A percentile compares a stretch with the other conserved stretches of the same genome.
phyloP scores from a whole-genome alignment of 176 grass and related monocot genomes.

The barley (Hordeum vulgare) region DNA sequence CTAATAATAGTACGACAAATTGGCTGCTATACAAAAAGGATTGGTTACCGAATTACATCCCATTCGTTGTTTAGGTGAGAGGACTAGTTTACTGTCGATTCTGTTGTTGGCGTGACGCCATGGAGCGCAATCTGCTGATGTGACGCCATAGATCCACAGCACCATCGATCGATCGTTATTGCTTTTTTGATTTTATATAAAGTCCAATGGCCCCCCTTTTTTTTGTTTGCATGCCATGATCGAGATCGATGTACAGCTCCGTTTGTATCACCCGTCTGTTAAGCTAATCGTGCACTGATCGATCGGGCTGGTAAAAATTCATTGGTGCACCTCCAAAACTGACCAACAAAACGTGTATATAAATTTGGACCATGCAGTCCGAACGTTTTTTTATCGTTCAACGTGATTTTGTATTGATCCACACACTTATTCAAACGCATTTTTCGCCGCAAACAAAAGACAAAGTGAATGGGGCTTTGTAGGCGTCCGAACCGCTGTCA shows the following conservation, averaged over 20 bases:
- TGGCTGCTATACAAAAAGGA: not conserved
- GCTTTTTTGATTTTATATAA: not conserved
- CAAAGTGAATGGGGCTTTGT: too few relatives aligned
- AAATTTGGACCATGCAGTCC: too few relatives aligned
- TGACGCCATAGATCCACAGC: not conserved
- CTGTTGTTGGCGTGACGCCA: not conserved
- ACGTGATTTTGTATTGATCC: too few relatives aligned
- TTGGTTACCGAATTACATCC: slow-evolving; percentile 14
- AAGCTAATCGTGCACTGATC: too few relatives aligned
- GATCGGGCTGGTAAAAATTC: too few relatives aligned
- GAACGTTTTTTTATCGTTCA: too few relatives aligned
- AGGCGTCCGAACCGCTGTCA: too few relatives aligned
- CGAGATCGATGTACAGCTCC: not conserved
- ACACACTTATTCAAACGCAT: too few relatives aligned
- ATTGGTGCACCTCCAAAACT: too few relatives aligned
- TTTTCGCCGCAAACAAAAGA: too few relatives aligned
- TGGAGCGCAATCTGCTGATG: not conserved
- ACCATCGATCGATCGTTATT: not conserved
- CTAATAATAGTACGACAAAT: too few relatives aligned
- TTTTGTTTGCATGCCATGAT: not conserved
- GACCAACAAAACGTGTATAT: too few relatives aligned
- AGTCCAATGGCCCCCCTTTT: not conserved
- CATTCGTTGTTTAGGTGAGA: not conserved
- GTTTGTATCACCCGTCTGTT: not conserved
- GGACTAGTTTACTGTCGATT: not conserved